These are phyloP conservation scores for Pythium oligandrum DNA, from an alignment of 352 stramenopile species.

Conservation along the genomic window DNA sequence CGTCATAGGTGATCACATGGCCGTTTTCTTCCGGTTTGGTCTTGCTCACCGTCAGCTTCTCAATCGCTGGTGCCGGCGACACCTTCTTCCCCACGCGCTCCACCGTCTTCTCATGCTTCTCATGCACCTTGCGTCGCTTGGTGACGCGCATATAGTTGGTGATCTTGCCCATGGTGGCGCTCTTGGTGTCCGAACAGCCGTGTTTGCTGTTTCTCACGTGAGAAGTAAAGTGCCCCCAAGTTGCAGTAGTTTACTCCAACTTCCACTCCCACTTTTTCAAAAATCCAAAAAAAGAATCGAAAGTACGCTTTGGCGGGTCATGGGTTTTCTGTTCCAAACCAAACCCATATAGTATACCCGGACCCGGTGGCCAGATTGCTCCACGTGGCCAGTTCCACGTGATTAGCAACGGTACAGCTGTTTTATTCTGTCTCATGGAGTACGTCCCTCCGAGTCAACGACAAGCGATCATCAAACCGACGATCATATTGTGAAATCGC, in stretches of 20 bases:
- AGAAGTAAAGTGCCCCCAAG: not conserved
- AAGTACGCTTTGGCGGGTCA: no score
- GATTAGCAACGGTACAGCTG: no score
- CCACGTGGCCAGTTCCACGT: constrained; percentile 4
- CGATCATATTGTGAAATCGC: no score
- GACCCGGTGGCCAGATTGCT: not conserved
- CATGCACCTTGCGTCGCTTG: constrained; percentile 41
- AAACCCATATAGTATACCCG: no score
- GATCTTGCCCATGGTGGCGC: constrained; percentile 49
- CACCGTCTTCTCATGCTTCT: constrained; percentile 20
- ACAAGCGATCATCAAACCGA: no score
- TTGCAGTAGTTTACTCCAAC: no score
- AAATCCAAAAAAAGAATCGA: no score
- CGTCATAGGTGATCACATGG: constrained; percentile 1
- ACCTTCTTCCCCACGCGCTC: constrained; percentile 4
- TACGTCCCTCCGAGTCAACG: not conserved
- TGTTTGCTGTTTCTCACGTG: not conserved
- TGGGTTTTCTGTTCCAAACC: no score
- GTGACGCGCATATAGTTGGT: constrained; percentile 64
- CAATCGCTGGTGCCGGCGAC: constrained; percentile 4
- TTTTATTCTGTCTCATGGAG: constrained; percentile 6
- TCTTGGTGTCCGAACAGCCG: not conserved
- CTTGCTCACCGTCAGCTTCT: constrained; percentile 13
- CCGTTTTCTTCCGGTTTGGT: not conserved
- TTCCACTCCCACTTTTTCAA: no score